Evolutionary conservation across 495 filamentous ascomycete genomes (phyloP).

Genomic region (Poronia punctata): DNA sequence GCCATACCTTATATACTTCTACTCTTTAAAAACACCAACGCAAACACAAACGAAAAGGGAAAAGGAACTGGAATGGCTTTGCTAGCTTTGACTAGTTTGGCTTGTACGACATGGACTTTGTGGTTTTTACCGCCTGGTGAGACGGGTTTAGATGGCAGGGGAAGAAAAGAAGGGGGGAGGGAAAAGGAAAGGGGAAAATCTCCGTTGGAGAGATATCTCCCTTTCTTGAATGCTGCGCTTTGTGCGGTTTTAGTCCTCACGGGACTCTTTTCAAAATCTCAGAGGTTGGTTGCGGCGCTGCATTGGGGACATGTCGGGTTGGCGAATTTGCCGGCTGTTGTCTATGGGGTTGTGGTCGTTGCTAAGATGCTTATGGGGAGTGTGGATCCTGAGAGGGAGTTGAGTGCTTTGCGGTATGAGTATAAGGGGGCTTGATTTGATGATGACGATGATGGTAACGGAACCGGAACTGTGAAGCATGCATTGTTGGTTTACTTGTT

Average conservation of each 20-base stretch:
- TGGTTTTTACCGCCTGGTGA: slow-evolving; percentile 30
- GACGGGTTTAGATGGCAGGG: slow-evolving; percentile 37
- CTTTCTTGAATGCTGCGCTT: slow-evolving; percentile 41
- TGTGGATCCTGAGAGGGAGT: slow-evolving; percentile 48
- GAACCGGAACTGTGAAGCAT: too few relatives aligned
- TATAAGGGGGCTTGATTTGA: slow-evolving; percentile 51
- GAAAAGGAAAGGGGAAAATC: too few relatives aligned
- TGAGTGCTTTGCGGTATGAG: slow-evolving; percentile 47
- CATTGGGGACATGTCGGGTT: slow-evolving; percentile 18
- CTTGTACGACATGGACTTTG: slow-evolving; percentile 49
- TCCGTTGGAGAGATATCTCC: slow-evolving; percentile 39
- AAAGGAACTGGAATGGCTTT: slow-evolving; percentile 36
- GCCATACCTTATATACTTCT: slow-evolving; percentile 46
- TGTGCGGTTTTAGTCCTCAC: slow-evolving; percentile 29
- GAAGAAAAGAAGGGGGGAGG: too few relatives aligned
- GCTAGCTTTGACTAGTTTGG: slow-evolving; percentile 52
- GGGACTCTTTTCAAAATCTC: slow-evolving; percentile 21
- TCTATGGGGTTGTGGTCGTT: slow-evolving; percentile 41
- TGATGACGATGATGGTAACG: too few relatives aligned
- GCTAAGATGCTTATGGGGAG: slow-evolving; percentile 48
- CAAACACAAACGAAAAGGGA: neutral
- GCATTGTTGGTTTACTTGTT: too few relatives aligned
- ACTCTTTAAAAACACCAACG: slow-evolving; percentile 24
- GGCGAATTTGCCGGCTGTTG: slow-evolving; percentile 34
- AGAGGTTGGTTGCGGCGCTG: slow-evolving; percentile 2